Evolutionary conservation across 257 asterid genomes (phyloP).

Genomic region (Penstemon barbatus): DNA sequence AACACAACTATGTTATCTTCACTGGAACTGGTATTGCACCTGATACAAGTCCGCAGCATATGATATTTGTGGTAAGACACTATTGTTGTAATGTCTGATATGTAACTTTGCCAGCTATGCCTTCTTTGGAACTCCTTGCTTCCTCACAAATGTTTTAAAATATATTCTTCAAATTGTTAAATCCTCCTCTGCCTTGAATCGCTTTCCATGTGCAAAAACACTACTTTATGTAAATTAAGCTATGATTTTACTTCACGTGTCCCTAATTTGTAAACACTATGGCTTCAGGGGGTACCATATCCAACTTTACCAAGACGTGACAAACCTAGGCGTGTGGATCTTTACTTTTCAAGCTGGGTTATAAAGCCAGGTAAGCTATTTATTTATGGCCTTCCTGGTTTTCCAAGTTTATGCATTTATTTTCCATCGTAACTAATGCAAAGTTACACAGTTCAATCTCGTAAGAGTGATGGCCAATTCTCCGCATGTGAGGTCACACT

Average conservation of each 20-base stretch:
- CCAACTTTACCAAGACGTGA: slow-evolving; percentile 69
- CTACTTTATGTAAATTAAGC: not conserved
- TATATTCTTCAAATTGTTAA: not conserved
- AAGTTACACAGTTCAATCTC: slow-evolving; percentile 61
- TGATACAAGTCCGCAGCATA: not conserved
- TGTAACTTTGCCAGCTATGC: not conserved
- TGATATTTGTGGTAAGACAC: not conserved
- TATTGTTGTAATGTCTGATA: not conserved
- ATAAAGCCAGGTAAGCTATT: slow-evolving; percentile 54
- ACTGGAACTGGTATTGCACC: not conserved
- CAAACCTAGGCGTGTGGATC: slow-evolving; percentile 90
- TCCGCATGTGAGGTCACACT: slow-evolving; percentile 87
- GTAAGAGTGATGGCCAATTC: slow-evolving; percentile 66
- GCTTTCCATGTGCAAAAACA: no score
- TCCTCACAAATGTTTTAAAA: not conserved
- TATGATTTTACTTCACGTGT: not conserved
- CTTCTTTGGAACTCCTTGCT: not conserved
- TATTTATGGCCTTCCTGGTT: not conserved
- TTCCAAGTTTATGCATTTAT: not conserved
- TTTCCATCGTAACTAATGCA: not conserved
- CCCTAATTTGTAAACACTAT: slow-evolving; percentile 23
- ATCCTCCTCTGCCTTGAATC: no score
- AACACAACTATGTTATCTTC: not conserved
- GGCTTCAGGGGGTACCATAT: slow-evolving; percentile 73
- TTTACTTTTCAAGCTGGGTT: slow-evolving; percentile 92